Percentiles rank a stretch among this genome's conserved stretches.
Evolutionary conservation across 2,329 filamentous ascomycete species (phyloP).

Genomic region (Massarina eburnea): DNA sequence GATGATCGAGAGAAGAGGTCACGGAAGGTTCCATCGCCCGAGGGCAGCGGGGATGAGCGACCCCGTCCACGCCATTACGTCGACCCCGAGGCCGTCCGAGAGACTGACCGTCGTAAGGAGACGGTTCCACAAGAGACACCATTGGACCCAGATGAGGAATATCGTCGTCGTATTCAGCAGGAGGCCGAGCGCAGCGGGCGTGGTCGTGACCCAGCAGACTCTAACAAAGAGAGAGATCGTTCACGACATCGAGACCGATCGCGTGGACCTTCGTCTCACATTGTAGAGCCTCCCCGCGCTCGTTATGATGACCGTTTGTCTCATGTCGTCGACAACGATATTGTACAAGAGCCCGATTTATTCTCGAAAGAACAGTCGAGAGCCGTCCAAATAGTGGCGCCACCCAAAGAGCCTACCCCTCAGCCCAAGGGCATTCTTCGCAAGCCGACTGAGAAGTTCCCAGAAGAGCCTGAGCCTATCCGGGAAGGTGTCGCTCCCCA

Average conservation of each 20-base stretch:
- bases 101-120: conserved; percentile 37
- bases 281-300: conserved; percentile 23
- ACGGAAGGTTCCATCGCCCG: conserved; percentile 32
- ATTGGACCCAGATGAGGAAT: conserved; percentile 54
- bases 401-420: conserved; percentile 67
- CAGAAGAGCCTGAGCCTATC: conserved; percentile 79
- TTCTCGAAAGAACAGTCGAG: conserved; percentile 20
- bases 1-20: conserved; percentile 30
- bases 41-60: conserved; percentile 38
- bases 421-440: conserved; percentile 79
- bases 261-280: conserved; percentile 21
- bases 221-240: conserved; percentile 38
- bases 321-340: conserved; percentile 28
- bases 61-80: conserved; percentile 39
- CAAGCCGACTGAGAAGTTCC: conserved; percentile 77
- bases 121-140: conserved; percentile 27
- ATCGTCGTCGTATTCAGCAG: conserved; percentile 50
- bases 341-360: conserved; percentile 39
- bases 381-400: conserved; percentile 65
- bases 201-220: conserved; percentile 32
- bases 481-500: conserved; percentile 92
- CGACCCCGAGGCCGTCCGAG: conserved; percentile 27
- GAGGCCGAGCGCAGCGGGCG: conserved; percentile 45
- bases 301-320: conserved; percentile 33
- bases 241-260: conserved; percentile 37